Percentiles rank a stretch among this genome's conserved stretches.
Conservation (phyloP, 805 yeast genomes). For the Suhomyces tanzawaensis region DNA sequence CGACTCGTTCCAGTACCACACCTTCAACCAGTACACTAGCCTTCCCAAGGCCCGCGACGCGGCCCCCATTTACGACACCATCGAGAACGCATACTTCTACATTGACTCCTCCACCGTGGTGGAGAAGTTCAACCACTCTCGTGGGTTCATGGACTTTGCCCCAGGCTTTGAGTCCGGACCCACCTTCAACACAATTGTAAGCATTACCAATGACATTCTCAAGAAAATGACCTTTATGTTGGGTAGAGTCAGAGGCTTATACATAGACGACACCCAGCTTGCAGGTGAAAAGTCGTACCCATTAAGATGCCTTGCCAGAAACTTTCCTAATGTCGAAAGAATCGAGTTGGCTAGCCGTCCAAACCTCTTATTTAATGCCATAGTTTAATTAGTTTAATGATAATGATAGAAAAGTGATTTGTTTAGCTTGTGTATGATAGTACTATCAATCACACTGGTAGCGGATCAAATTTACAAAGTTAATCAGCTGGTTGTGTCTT, state of each 20-base stretch:
- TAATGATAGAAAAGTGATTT: too few species aligned
- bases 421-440: too few species aligned
- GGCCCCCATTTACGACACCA: constrained; percentile 11
- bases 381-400: too few species aligned
- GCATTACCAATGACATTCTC: constrained; percentile 34
- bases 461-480: too few species aligned
- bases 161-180: constrained; percentile 10
- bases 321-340: constrained; percentile 32
- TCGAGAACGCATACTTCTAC: constrained; percentile 31
- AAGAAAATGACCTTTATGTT: constrained; percentile 34
- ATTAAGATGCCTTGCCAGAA: constrained; percentile 27
- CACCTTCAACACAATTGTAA: constrained; percentile 27
- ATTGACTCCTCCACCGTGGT: constrained; percentile 26
- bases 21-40: constrained; percentile 1
- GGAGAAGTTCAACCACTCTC: constrained; percentile 4
- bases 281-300: constrained; percentile 31
- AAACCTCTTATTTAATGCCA: background rate
- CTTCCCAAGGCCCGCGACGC: background rate
- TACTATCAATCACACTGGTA: too few species aligned
- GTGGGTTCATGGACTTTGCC: constrained; percentile 2
- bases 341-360: constrained; percentile 19
- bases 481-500: too few species aligned
- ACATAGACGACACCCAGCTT: constrained; percentile 30
- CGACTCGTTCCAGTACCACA: constrained; percentile 5
- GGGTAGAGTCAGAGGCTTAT: constrained; percentile 29